Evolutionary conservation across 106 monocot species (phyloP).

Genomic region (Vanilla planifolia): DNA sequence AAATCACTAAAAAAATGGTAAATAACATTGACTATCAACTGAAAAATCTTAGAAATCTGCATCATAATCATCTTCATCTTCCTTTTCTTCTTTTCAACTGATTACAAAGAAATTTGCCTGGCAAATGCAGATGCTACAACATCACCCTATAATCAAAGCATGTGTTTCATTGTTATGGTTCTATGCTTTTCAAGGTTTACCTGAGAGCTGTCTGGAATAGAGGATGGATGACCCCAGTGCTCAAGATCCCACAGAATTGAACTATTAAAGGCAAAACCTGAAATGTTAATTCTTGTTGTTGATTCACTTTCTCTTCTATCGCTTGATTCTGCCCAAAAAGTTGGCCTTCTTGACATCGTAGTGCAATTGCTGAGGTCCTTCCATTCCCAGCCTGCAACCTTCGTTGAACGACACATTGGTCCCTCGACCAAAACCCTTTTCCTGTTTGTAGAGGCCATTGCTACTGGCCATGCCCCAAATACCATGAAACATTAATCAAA

Average conservation of each 20-base stretch:
- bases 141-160: too few species aligned
- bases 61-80: too few species aligned
- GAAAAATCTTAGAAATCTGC: too few species aligned
- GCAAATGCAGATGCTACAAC: too few species aligned
- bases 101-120: too few species aligned
- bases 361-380: slow-evolving; percentile 8
- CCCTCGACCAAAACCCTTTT: slow-evolving; percentile 62
- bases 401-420: slow-evolving; percentile 51
- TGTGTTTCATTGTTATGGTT: too few species aligned
- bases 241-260: slow-evolving; percentile 14
- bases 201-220: slow-evolving; percentile 7
- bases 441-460: slow-evolving; percentile 48
- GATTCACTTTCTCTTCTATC: not conserved
- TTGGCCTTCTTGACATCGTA: not conserved
- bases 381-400: slow-evolving; percentile 45
- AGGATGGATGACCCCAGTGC: slow-evolving; percentile 11
- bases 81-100: too few species aligned
- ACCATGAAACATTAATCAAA: too few species aligned
- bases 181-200: too few species aligned
- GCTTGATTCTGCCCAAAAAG: not conserved
- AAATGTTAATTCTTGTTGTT: slow-evolving; percentile 8
- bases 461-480: slow-evolving; percentile 78
- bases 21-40: too few species aligned
- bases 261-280: slow-evolving; percentile 12
- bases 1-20: too few species aligned